Evolutionary conservation across 129 eudicot species (phyloP), one percentile per base, ranked within the genome.

Genomic region (Ambrosia artemisiifolia): DNA sequence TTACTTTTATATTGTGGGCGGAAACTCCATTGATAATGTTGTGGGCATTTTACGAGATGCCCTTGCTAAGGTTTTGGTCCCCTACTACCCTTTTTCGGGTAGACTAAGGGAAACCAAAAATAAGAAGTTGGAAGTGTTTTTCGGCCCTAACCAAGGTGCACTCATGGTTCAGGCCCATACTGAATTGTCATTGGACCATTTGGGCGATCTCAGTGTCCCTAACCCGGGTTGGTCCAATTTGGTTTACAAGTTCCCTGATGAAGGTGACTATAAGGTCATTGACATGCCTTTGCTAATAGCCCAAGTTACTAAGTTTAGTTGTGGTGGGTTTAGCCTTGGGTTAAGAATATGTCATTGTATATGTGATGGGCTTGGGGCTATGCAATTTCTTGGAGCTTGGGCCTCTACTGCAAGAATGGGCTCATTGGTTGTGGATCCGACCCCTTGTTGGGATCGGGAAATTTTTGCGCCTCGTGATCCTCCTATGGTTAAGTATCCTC

Each of bases 281-380:
- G 90, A 88, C 74, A 94, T 87, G 96, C 98, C 98, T 30, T 64
- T 90, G 80, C 17, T 94, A 19, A 94, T 94, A 71, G 98, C 93
- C 17, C 98, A 90, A 34, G 89, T 94, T 32, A 90, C 97, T 28
- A 73, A 54, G 68, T 94, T 90, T 70, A 90, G 82, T 24, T 90
- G 96, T 73, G 97, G 98, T 28, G 97, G 98, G 14, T 86, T 94
- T 70, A 90, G 96, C 71, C 86, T 94, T n/a, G 99, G 99, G 13
- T 65, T 94, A 55, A 94, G 99, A 70, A 82, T 87, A 6, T 94
- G 99, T 74, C 97, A 90, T 78, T 94, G 97, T 70, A 82, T 88
- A 32, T 90, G 97, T 74, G 99, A 90, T 47, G 99, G 99, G 49
- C 80, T 90, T 30, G 99, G 97, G 53, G 99, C 99, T 13, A 94